Evolutionary conservation across 2,329 filamentous ascomycete species (phyloP).

Genomic region (Pochonia chlamydosporia): DNA sequence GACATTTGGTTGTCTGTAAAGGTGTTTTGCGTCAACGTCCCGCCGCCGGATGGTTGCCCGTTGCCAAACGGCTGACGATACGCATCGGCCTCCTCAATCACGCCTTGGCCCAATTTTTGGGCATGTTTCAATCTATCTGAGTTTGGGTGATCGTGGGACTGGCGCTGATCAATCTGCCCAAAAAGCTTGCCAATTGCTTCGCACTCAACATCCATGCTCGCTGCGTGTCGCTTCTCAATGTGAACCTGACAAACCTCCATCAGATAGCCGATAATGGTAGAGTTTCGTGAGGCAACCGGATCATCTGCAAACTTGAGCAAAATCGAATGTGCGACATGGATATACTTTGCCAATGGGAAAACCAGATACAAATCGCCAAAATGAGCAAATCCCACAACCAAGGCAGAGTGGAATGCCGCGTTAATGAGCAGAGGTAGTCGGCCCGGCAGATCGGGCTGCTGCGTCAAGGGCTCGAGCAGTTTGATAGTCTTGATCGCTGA

Average conservation of each 20-base stretch:
- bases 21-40: not conserved
- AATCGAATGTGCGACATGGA: conserved; percentile 13
- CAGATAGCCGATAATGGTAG: conserved; percentile 15
- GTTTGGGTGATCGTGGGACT: not conserved
- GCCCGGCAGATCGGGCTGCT: conserved; percentile 24
- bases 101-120: not conserved
- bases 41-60: not conserved
- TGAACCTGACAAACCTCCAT: conserved; percentile 16
- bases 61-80: not conserved
- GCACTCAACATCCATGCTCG: conserved; percentile 16
- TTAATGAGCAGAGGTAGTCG: conserved; percentile 36
- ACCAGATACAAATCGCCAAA: conserved; percentile 33
- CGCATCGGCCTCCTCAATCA: not conserved
- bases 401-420: conserved; percentile 33
- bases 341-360: conserved; percentile 16
- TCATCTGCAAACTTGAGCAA: conserved; percentile 16
- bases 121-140: not conserved
- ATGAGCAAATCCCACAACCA: conserved; percentile 34
- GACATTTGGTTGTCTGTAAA: not conserved
- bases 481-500: conserved; percentile 24
- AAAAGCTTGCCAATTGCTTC: conserved; percentile 18
- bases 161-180: conserved; percentile 14
- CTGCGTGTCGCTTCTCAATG: conserved; percentile 11
- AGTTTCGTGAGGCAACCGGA: conserved; percentile 14
- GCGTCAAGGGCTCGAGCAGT: conserved; percentile 27